Percentiles rank a stretch among this genome's conserved stretches.
Conservation (phyloP, 352 stramenopile genomes). For the Globisporangium paroecandrum region DNA sequence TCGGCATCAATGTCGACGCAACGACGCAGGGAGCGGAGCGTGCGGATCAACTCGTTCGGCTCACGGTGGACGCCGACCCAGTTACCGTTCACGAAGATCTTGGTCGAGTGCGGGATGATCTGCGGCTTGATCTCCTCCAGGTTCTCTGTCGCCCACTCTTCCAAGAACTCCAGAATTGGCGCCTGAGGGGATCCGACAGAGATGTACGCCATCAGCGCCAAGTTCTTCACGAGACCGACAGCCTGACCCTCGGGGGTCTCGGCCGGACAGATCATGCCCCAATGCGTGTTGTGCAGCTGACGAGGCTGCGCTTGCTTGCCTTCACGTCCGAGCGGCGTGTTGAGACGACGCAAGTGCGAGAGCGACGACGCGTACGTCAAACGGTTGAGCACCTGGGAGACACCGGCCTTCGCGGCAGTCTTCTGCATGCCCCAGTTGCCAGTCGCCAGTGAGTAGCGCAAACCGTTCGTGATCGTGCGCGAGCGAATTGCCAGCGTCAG, state of each 20-base stretch:
- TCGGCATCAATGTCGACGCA: slow-evolving; percentile 98
- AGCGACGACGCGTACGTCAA: slow-evolving; percentile 99
- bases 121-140: slow-evolving; percentile 96
- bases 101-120: slow-evolving; percentile 97
- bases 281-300: slow-evolving; percentile 99
- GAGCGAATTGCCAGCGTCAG: slow-evolving; percentile 97
- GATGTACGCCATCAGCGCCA: slow-evolving; percentile 99
- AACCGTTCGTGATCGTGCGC: slow-evolving; percentile 96
- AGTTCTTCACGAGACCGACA: slow-evolving; percentile 97
- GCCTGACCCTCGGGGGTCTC: slow-evolving; percentile 96
- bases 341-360: slow-evolving; percentile 97
- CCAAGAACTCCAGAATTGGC: slow-evolving; percentile 97
- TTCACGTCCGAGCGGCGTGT: slow-evolving; percentile 98
- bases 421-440: slow-evolving; percentile 98
- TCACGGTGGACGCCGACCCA: slow-evolving; percentile 99
- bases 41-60: slow-evolving; percentile 95
- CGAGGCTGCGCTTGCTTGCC: slow-evolving; percentile 99
- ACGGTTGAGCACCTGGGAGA: slow-evolving; percentile 99
- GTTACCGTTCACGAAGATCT: slow-evolving; percentile 99
- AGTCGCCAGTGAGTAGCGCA: slow-evolving; percentile 99
- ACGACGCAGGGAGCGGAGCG: slow-evolving; percentile 92
- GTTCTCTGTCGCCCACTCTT: slow-evolving; percentile 98
- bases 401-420: slow-evolving; percentile 94
- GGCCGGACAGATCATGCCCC: slow-evolving; percentile 99
- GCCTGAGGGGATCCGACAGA: slow-evolving; percentile 91